A percentile compares a stretch with the other conserved stretches of the same genome.
phyloP scores from a whole-genome alignment of 2,329 filamentous ascomycete genomes.

The Fonsecaea nubica region DNA sequence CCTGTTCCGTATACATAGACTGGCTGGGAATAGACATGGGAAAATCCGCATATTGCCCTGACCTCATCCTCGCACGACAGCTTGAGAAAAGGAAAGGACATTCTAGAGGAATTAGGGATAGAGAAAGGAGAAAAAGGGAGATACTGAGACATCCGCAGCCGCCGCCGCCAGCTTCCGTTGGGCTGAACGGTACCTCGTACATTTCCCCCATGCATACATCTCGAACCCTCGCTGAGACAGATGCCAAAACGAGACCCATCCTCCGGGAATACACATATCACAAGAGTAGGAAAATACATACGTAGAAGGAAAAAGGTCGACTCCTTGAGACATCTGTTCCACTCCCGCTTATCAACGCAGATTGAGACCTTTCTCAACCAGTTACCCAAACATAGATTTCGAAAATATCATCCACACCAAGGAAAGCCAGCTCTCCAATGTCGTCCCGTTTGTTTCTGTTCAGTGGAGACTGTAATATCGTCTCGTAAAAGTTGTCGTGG shows the following conservation, averaged over 20 bases:
- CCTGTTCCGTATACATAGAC: no score
- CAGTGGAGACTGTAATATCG: not conserved
- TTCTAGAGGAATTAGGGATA: not conserved
- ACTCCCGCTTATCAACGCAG: not conserved
- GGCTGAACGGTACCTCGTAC: not conserved
- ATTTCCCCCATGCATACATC: not conserved
- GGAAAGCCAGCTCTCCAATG: not conserved
- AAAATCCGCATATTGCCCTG: not conserved
- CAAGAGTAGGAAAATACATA: not conserved
- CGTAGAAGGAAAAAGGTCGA: not conserved
- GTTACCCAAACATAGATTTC: not conserved
- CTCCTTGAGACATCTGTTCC: not conserved
- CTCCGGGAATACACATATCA: not conserved
- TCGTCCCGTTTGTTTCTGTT: not conserved
- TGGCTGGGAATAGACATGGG: no score
- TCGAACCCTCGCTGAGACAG: not conserved
- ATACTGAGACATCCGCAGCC: not conserved
- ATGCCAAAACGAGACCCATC: not conserved
- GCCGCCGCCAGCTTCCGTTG: not conserved
- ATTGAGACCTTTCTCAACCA: not conserved
- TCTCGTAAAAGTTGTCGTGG: not conserved
- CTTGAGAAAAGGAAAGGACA: not conserved
- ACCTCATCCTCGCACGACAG: not conserved
- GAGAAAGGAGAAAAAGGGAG: not conserved
- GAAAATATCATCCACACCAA: not conserved